Evolutionary conservation across 2,329 filamentous ascomycete species (phyloP), one percentile per base, ranked within the genome.

Genomic region (Epichloe hybrida): DNA sequence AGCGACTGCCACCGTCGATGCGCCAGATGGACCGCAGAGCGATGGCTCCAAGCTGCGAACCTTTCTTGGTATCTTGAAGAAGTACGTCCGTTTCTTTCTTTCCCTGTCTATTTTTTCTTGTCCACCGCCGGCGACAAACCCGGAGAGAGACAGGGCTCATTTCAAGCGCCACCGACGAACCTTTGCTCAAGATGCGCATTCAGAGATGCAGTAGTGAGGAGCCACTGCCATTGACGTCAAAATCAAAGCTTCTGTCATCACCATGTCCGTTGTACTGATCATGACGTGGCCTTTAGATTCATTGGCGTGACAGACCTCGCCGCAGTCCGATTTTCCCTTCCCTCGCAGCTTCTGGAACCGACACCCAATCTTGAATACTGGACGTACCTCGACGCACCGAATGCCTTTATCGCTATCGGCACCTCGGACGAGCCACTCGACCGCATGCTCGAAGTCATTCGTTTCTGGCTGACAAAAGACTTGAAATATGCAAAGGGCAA

Each of bases 391-490:
- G 93, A 98, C 69, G 81, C 89, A 59, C 91, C 91, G 21, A 94
- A 95, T 67, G 88, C 90, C 46, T 96, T 98, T 57, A 71, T 81
- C 56, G 79, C 78, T 44, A 84, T 84, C 61, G 93, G 91, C 60
- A 91, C 91, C 60, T 93, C 91, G 17, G 86, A 97, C 59, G 88
- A 97, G 59, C 80, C 86, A 11, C 73, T 97, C 50, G 91, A 93
- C 59, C 88, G 93, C 59, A 96, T 96, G 87, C 79, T 98, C 48
- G 90, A 91, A 62, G 88, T 95, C 34, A 70, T 97, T 60, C 83
- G 90, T 53, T 98, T 97, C 70, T 98, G 93, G 93, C 95, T 97
- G 62, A 97, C 93, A 55, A 98, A 98, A 68, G 93, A 98, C 67
- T 68, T 98, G 68, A 98, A 98, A 79, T 98, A 97, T 63, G 88